phyloP scores from a whole-genome alignment of 2,329 filamentous ascomycete species.

The Cercospora citrullina region DNA sequence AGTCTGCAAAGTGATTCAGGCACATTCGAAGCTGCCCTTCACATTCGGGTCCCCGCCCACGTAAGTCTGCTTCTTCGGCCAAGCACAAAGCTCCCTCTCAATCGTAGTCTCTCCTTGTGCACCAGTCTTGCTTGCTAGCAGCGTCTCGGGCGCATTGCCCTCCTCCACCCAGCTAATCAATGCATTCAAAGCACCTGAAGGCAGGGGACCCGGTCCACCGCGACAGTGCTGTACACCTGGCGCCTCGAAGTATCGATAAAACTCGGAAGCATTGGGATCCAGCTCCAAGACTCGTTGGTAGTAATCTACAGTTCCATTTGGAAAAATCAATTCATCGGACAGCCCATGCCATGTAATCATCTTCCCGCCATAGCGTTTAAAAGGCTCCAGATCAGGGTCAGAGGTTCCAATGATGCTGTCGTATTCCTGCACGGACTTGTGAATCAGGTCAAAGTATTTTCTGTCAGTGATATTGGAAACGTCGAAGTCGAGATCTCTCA shows the following conservation, averaged over 20 bases:
- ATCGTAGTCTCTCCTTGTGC: background rate
- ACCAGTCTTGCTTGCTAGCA: conserved; percentile 10
- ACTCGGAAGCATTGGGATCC: conserved; percentile 36
- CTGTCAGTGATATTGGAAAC: conserved; percentile 36
- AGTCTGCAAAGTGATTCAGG: no score
- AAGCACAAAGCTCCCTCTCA: conserved; percentile 17
- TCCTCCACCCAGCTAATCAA: conserved; percentile 37
- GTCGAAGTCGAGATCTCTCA: conserved; percentile 38
- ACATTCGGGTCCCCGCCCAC: conserved; percentile 17
- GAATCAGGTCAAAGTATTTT: conserved; percentile 29
- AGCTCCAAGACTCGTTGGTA: conserved; percentile 38
- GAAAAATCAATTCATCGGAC: conserved; percentile 42
- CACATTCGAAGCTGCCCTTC: conserved; percentile 18
- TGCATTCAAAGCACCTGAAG: conserved; percentile 23
- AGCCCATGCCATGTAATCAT: conserved; percentile 49
- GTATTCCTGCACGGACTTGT: conserved; percentile 35
- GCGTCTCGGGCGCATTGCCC: conserved; percentile 31
- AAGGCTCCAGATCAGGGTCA: conserved; percentile 42
- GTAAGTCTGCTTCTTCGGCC: conserved; percentile 25
- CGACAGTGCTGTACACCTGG: conserved; percentile 44
- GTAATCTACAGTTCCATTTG: conserved; percentile 42
- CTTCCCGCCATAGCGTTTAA: conserved; percentile 43
- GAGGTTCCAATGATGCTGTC: conserved; percentile 41
- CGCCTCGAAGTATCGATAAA: conserved; percentile 43
- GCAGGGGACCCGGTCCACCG: conserved; percentile 36